Base-by-base conservation (phyloP, 768 basidiomycete species). In the Ephemerocybe angulata region DNA sequence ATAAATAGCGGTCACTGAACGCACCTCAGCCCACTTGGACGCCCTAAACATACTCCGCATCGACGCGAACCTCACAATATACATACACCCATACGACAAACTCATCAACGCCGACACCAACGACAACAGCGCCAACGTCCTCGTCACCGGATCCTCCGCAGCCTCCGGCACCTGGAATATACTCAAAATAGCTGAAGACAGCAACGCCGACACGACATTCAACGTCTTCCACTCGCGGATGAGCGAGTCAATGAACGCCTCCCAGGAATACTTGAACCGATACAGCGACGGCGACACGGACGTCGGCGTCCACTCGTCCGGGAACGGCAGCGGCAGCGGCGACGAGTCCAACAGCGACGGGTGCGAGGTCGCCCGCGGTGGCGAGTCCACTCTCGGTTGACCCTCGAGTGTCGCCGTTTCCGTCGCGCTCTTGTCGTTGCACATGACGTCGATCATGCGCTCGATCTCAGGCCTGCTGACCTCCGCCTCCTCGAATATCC, bases 401-500 rank as follows among this genome's bases (percentile, higher is more conserved):
- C 12, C 40, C 22, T 46, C 30, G 47, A 22, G n/a, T 31, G 30
- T 43, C 3, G 22, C 25, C 25, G 30, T 30, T n/a, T 22, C 47
- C 53, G 5, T 38, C 24, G 31, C 29, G 12, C 4, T 42, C 24
- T 22, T 54, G 33, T 31, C 41, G 40, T n/a, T 53, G 52, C 47
- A 40, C 37, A 47, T 46, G 30, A 60, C 70, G 35, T 74, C 68
- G 31, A 75, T 71, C 79, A 85, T 83, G 35, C 78, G 63, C 49
- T 81, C 70, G 19, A 92, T 80, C 62, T 92, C 90, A 8, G 84
- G 87, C 57, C 77, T 77, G 63, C 87, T 88, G 49, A 92, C 79
- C 52, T 91, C 85, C 2, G 89, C 88, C 54, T 89, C 87, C 60
- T 86, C 80, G 58, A 90, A 90, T 25, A 91, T 80, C 46, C 82